phyloP scores from a whole-genome alignment of 257 asterid genomes.

The Jaltomata sinuosa region DNA sequence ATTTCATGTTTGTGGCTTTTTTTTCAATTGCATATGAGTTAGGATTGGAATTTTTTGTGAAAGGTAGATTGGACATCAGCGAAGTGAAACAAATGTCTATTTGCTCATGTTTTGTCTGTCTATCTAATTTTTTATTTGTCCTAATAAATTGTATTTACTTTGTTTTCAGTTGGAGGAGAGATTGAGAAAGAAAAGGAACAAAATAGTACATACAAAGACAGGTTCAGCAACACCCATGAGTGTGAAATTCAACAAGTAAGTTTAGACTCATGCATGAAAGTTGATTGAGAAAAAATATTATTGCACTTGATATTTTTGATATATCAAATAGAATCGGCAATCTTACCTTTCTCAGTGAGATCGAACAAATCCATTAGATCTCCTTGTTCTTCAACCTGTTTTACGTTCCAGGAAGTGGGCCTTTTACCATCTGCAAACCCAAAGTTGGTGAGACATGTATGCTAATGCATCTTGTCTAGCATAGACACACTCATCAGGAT shows the following conservation, averaged over 20 bases:
- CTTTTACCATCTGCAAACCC: not conserved
- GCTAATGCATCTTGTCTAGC: not conserved
- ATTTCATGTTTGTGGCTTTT: not conserved
- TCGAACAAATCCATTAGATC: not conserved
- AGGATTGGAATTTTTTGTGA: not conserved
- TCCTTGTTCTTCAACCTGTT: not conserved
- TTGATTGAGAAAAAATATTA: not conserved
- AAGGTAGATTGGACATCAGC: not conserved
- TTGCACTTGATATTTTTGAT: not conserved
- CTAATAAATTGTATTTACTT: not conserved
- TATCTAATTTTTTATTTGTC: not conserved
- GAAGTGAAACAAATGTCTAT: not conserved
- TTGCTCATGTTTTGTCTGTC: not conserved
- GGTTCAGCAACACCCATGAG: constrained; percentile 68
- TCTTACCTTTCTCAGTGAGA: not conserved
- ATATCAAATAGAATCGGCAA: not conserved
- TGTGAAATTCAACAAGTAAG: constrained; percentile 75
- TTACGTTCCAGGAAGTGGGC: not conserved
- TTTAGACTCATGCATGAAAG: not conserved
- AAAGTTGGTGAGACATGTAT: not conserved
- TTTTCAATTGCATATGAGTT: not conserved
- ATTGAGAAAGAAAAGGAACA: constrained; percentile 80
- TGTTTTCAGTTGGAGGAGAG: constrained; percentile 80
- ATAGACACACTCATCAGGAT: not conserved
- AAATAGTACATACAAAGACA: constrained; percentile 68